Evolutionary conservation across 2,329 filamentous ascomycete species (phyloP).

Genomic region (Stachybotrys echinatus): DNA sequence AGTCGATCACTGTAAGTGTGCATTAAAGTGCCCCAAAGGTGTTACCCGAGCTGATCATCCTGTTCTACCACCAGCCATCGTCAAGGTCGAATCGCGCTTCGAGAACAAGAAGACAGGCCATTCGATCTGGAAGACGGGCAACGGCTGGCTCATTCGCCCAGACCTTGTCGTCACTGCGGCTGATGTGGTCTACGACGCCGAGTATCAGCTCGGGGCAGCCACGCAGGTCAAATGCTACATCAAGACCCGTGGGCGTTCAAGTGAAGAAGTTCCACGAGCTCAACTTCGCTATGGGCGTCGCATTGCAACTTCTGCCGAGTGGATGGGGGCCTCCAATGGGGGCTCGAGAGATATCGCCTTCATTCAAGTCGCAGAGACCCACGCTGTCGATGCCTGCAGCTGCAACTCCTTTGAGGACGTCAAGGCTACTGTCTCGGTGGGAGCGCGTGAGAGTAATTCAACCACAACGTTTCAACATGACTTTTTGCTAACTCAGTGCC

Average conservation of each 20-base stretch:
- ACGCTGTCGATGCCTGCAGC: slow-evolving; percentile 3
- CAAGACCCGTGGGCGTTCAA: not conserved
- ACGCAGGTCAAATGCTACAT: slow-evolving; percentile 3
- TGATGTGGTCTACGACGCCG: slow-evolving; percentile 2
- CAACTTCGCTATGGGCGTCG: slow-evolving; percentile 4
- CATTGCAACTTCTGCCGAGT: slow-evolving; percentile 6
- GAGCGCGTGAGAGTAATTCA: slow-evolving; percentile 2
- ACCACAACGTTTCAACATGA: not conserved
- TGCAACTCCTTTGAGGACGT: slow-evolving; percentile 1
- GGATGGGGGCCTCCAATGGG: slow-evolving; percentile 1
- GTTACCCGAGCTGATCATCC: not conserved
- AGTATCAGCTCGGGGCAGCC: slow-evolving; percentile 1
- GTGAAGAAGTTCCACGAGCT: not conserved
- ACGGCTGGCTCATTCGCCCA: slow-evolving; percentile 1
- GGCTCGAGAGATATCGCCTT: slow-evolving; percentile 8
- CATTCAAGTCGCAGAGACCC: slow-evolving; percentile 6
- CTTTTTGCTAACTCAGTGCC: not conserved
- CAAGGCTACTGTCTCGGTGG: not conserved
- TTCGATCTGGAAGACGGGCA: slow-evolving; percentile 1
- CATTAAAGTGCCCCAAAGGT: not conserved
- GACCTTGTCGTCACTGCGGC: not conserved
- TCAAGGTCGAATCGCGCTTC: not conserved
- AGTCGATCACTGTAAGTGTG: slow-evolving; percentile 7
- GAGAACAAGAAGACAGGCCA: not conserved
- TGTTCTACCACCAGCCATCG: not conserved